Percentiles rank a stretch among this genome's conserved stretches.
phyloP scores from a whole-genome alignment of 768 basidiomycete genomes.

The Leccinum uliginosum region DNA sequence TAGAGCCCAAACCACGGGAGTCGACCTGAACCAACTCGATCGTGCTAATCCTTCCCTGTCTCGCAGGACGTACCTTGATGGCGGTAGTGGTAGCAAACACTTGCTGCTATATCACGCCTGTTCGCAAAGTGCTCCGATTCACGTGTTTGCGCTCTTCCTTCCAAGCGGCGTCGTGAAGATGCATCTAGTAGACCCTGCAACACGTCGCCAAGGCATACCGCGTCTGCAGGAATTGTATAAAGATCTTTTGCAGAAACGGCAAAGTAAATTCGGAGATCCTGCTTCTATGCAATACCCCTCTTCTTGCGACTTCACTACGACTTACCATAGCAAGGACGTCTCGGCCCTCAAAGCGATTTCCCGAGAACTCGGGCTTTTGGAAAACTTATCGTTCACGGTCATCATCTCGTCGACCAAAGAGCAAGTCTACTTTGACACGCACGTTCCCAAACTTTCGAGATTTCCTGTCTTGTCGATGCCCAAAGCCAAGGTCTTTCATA shows the following conservation, averaged over 20 bases:
- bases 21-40: conserved; percentile 81
- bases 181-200: conserved; percentile 87
- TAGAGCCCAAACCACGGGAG: conserved; percentile 73
- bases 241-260: conserved; percentile 54
- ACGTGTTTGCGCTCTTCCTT: conserved; percentile 85
- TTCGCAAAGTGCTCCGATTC: conserved; percentile 67
- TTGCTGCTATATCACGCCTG: conserved; percentile 86
- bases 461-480: conserved; percentile 89
- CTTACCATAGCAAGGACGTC: conserved; percentile 74
- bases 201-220: conserved; percentile 76
- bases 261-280: conserved; percentile 35
- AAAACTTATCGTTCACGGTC: conserved; percentile 69
- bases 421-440: conserved; percentile 73
- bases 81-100: conserved; percentile 67
- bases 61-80: conserved; percentile 67
- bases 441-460: conserved; percentile 64
- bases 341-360: conserved; percentile 85
- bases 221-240: conserved; percentile 72
- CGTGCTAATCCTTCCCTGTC: conserved; percentile 52
- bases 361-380: conserved; percentile 74
- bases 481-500: conserved; percentile 70
- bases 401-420: conserved; percentile 86
- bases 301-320: conserved; percentile 54
- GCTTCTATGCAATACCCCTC: conserved; percentile 62
- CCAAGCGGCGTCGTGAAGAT: conserved; percentile 68